Conservation (phyloP, 148 eudicot species). For the Rhododendron vialii region DNA sequence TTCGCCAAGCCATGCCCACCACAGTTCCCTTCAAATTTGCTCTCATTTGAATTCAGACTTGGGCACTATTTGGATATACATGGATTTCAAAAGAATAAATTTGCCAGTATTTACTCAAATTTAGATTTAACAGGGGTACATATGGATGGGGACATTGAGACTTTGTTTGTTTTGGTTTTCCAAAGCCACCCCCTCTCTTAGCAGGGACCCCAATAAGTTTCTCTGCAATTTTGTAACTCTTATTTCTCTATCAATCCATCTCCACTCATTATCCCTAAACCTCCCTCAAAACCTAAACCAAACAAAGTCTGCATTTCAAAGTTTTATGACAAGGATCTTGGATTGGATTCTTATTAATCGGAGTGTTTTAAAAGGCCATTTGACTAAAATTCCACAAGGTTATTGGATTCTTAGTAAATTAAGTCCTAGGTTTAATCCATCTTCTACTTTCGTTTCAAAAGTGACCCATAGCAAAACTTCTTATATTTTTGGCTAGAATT, state of each 20-base stretch:
- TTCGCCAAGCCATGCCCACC: too few species aligned
- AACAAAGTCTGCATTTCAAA: too few species aligned
- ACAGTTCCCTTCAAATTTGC: neutral
- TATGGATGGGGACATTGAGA: neutral
- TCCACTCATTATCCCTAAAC: too few species aligned
- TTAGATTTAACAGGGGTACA: neutral
- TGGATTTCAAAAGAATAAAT: neutral
- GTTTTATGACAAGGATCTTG: neutral
- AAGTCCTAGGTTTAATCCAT: neutral
- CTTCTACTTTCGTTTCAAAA: neutral
- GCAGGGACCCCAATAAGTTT: too few species aligned
- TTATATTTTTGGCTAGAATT: too few species aligned
- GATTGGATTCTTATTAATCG: too few species aligned
- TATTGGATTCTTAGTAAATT: too few species aligned
- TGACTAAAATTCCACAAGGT: neutral
- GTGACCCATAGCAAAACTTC: neutral
- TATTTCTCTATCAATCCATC: too few species aligned
- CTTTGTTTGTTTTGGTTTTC: neutral
- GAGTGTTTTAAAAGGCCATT: neutral
- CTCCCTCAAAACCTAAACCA: too few species aligned
- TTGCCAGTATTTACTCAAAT: neutral
- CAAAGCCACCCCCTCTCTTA: neutral
- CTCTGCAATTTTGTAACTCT: too few species aligned
- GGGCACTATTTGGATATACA: neutral
- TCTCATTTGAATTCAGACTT: neutral